Evolutionary conservation across 2,329 filamentous ascomycete genomes (phyloP), one percentile per base, ranked within the genome.

Genomic region (Alternaria metachromatica): DNA sequence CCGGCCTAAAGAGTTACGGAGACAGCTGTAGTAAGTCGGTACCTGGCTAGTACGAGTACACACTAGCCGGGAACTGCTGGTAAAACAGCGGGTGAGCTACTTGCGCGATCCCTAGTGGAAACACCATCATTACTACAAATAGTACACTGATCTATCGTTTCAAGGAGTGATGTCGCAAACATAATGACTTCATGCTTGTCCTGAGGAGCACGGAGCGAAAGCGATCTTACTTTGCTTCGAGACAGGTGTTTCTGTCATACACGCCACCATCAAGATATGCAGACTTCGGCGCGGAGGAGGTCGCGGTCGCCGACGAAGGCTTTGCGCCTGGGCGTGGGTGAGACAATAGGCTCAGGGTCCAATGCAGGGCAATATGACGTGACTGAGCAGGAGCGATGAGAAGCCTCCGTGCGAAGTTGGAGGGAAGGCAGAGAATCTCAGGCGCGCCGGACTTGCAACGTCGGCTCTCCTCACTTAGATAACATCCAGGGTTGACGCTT

Each of bases 381-480:
- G 50, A 50, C 57, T 25, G 45, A 43, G 49, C 48, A 30, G 46
- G 26, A 60, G 41, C n/a, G 15, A 45, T 43, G n/a, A 30, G 43
- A 58, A 37, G 28, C n/a, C 15, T 41, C 48, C n/a, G 20, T 55
- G 50, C 21, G 54, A 60, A 49, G 28, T 58, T 49, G 55, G 48
- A 60, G 51, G 37, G n/a, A 60, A 41, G 11, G 26, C 45, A 60
- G 45, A 20, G 37, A 51, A 37, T 45, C 56, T 54, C 45, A 58
- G 46, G 44, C 44, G 53, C 43, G 23, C 65, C 70, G 67, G 65
- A 69, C 65, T 64, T 68, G 65, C 48, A 44, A 58, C 55, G 49
- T 73, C 72, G 72, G 72, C 71, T 75, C 71, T 74, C 71, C 72
- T 63, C 72, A 72, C 21, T 43, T 37, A 63, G 60, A 55, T 60